Evolutionary conservation across 768 basidiomycete species (phyloP).

Genomic region (Boletus rubroflammeus): DNA sequence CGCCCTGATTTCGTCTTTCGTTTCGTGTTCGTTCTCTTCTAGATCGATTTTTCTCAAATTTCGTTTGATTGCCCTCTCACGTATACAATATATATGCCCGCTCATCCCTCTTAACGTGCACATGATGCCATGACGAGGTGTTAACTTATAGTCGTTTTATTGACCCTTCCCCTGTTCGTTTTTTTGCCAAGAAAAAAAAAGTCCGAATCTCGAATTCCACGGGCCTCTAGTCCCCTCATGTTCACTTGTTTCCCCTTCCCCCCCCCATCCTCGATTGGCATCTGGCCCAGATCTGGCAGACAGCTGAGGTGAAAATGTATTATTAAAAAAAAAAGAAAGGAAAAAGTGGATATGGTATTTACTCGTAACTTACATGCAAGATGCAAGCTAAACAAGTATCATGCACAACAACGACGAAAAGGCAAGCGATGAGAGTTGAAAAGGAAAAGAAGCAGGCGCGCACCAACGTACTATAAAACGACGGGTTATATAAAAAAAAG

Average conservation of each 20-base stretch:
- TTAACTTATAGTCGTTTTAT: constrained; percentile 10
- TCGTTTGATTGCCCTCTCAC: no score
- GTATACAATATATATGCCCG: background rate
- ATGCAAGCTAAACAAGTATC: background rate
- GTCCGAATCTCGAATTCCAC: background rate
- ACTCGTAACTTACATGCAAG: no score
- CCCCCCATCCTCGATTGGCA: background rate
- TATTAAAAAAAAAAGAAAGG: background rate
- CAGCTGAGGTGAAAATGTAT: no score
- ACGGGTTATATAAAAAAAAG: background rate
- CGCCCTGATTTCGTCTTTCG: background rate
- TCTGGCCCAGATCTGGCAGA: no score
- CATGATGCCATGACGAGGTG: background rate
- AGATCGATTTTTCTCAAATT: background rate
- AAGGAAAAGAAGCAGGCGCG: background rate
- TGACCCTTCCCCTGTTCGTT: background rate
- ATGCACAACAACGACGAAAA: background rate
- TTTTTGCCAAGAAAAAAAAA: background rate
- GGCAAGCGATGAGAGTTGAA: background rate
- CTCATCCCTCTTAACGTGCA: no score
- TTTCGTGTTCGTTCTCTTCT: background rate
- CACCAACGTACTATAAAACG: background rate
- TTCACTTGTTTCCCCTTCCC: no score
- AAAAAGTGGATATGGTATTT: background rate
- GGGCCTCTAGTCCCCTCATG: background rate